Conservation (phyloP, 495 filamentous ascomycete genomes). For the Penicillium maclennaniae region DNA sequence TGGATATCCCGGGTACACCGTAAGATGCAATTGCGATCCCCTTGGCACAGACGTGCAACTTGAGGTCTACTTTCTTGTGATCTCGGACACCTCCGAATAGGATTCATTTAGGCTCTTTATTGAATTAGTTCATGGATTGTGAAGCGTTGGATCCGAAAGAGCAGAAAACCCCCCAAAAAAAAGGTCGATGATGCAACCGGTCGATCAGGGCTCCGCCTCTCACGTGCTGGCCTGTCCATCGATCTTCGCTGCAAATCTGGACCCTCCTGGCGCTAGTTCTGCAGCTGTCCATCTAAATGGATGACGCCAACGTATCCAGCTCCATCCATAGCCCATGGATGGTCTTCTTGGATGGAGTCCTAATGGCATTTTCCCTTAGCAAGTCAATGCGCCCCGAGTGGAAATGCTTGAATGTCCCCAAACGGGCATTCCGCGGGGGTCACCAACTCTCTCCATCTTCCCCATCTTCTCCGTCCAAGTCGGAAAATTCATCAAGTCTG, state of each 20-base stretch:
- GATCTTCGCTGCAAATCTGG: slow-evolving; percentile 9
- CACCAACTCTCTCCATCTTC: too few relatives aligned
- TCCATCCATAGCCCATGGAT: slow-evolving; percentile 7
- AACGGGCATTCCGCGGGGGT: slow-evolving; percentile 20
- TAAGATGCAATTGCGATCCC: slow-evolving; percentile 2
- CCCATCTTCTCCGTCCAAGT: too few relatives aligned
- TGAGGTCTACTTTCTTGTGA: not conserved
- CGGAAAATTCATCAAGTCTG: slow-evolving; percentile 18
- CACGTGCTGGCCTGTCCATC: slow-evolving; percentile 17
- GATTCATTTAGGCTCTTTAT: not conserved
- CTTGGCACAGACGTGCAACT: not conserved
- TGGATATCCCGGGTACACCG: slow-evolving; percentile 21
- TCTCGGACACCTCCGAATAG: not conserved
- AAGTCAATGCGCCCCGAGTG: slow-evolving; percentile 7
- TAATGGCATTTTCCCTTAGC: not conserved
- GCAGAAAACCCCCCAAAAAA: not conserved
- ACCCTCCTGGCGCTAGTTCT: not conserved
- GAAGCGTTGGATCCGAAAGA: too few relatives aligned
- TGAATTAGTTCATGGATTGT: not conserved
- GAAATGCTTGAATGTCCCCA: slow-evolving; percentile 8
- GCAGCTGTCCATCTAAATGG: slow-evolving; percentile 1
- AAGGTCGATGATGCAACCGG: slow-evolving; percentile 18
- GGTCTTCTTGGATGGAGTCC: not conserved
- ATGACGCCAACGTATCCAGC: slow-evolving; percentile 1
- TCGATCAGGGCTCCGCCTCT: slow-evolving; percentile 25